These are phyloP conservation scores for Aureobasidium sp. DNA, from an alignment of 2,329 filamentous ascomycete species.

Conservation along the genomic window DNA sequence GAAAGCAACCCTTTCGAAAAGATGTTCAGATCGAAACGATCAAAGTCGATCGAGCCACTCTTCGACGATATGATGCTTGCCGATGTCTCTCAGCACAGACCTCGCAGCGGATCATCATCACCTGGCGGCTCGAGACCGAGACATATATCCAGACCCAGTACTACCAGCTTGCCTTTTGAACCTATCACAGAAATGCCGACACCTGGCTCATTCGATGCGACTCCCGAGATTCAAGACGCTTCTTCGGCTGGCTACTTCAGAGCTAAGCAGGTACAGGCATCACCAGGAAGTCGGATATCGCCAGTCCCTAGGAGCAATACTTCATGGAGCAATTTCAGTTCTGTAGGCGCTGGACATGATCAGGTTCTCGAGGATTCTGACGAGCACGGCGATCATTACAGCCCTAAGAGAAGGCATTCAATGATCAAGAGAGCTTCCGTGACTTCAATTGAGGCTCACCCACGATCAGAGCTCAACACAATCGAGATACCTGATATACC, in stretches of 20 bases:
- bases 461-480: constrained; percentile 11
- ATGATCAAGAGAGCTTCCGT: constrained; percentile 12
- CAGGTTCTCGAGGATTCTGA: not conserved
- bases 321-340: not conserved
- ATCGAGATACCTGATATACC: constrained; percentile 1
- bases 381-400: not conserved
- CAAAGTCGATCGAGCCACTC: not conserved
- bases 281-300: not conserved
- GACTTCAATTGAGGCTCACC: constrained; percentile 5
- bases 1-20: constrained; percentile 10
- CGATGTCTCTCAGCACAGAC: not conserved
- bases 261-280: constrained; percentile 15
- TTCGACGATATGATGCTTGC: not conserved
- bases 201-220: constrained; percentile 16
- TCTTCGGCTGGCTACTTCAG: constrained; percentile 18
- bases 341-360: not conserved
- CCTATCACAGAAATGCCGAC: constrained; percentile 11
- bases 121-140: not conserved
- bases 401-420: not conserved
- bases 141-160: not conserved
- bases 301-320: not conserved
- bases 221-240: constrained; percentile 21
- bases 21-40: not conserved
- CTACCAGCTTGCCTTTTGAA: not conserved
- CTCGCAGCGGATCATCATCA: not conserved